Conservation (phyloP, 495 filamentous ascomycete species). For the Diplogelasinospora grovesii region DNA sequence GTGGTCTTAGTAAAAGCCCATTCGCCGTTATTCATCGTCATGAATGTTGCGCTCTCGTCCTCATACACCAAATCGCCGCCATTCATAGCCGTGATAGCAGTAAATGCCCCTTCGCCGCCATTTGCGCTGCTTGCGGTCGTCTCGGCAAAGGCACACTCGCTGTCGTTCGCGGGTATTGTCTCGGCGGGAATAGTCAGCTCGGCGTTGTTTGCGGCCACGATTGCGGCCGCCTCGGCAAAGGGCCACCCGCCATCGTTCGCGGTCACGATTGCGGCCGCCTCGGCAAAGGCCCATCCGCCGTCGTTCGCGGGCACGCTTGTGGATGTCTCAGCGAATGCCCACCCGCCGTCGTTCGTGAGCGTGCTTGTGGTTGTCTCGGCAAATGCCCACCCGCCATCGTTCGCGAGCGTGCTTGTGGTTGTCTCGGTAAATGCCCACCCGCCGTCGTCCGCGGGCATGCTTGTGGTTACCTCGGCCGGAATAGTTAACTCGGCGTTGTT, state of each 20-base stretch:
- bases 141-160: slow-evolving; percentile 1
- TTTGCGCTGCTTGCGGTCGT: background rate
- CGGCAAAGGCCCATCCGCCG: slow-evolving; percentile 1
- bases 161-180: background rate
- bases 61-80: too few relatives aligned
- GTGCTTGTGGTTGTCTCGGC: background rate
- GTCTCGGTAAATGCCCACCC: slow-evolving; percentile 1
- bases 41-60: too few relatives aligned
- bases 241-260: background rate
- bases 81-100: too few relatives aligned
- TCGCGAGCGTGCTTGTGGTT: background rate
- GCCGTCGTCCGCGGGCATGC: background rate
- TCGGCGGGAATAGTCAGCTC: background rate
- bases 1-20: too few relatives aligned
- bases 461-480: background rate
- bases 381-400: slow-evolving; percentile 1
- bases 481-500: background rate
- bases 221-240: background rate
- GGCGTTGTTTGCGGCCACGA: background rate
- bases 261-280: too few relatives aligned
- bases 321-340: background rate
- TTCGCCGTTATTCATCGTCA: too few relatives aligned
- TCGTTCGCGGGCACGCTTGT: background rate
- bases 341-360: background rate
- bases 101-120: background rate